Conservation (phyloP, 2,329 filamentous ascomycete species). For the Colletotrichum trifolii region DNA sequence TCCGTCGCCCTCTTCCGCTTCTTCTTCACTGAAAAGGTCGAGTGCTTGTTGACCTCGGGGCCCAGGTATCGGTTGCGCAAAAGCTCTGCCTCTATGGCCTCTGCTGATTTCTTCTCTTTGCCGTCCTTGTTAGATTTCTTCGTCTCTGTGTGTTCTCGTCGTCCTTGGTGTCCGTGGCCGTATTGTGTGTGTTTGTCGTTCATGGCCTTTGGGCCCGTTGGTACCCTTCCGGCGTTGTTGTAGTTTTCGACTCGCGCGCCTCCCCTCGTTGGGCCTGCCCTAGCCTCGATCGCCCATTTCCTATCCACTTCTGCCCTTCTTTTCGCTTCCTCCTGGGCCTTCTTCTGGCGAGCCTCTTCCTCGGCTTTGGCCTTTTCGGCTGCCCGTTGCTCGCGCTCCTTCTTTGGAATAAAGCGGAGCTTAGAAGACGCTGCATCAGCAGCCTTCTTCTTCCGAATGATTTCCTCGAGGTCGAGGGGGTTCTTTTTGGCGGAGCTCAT, state of each 20-base stretch:
- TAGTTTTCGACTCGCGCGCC: constrained; percentile 35
- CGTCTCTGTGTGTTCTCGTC: constrained; percentile 55
- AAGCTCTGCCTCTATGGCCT: constrained; percentile 78
- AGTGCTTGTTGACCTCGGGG: constrained; percentile 82
- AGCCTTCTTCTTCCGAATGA: constrained; percentile 86
- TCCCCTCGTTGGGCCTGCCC: constrained; percentile 40
- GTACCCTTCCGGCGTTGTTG: constrained; percentile 55
- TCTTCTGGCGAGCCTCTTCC: constrained; percentile 66
- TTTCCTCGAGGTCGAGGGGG: constrained; percentile 85
- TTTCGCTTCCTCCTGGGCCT: constrained; percentile 69
- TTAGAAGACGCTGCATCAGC: constrained; percentile 86
- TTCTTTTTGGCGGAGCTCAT: constrained; percentile 35
- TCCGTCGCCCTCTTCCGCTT: constrained; percentile 93
- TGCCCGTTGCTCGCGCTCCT: constrained; percentile 82
- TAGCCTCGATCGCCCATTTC: constrained; percentile 47
- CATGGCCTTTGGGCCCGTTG: constrained; percentile 32
- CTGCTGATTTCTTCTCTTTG: constrained; percentile 56
- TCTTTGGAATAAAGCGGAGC: constrained; percentile 88
- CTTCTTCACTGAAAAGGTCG: constrained; percentile 94
- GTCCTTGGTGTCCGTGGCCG: constrained; percentile 52
- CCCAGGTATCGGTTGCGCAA: constrained; percentile 90
- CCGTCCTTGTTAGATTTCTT: constrained; percentile 57
- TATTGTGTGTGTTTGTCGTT: constrained; percentile 29
- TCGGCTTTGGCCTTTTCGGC: constrained; percentile 81
- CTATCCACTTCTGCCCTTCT: constrained; percentile 75